Conservation (phyloP, 2,329 filamentous ascomycete species). For the Ophiocordyceps camponoti-saundersi region DNA sequence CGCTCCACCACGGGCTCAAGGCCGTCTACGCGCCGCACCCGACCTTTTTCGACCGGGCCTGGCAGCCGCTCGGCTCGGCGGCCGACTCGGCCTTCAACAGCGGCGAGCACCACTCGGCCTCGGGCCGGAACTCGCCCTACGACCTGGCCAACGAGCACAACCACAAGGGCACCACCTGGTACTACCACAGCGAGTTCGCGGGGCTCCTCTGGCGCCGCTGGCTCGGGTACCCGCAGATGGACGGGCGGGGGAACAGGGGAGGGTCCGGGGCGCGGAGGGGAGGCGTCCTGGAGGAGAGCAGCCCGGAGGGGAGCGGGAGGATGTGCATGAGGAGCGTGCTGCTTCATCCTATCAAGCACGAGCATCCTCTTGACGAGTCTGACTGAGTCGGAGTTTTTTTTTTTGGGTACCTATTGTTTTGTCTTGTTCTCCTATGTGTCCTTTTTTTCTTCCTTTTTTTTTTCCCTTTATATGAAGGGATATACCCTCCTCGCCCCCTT, state of each 20-base stretch:
- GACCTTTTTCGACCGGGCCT: slow-evolving; percentile 60
- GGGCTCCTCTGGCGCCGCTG: slow-evolving; percentile 65
- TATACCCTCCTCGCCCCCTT: no score
- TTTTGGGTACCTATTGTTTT: no score
- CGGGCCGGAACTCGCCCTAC: slow-evolving; percentile 50
- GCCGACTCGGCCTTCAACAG: slow-evolving; percentile 67
- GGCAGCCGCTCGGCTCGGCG: slow-evolving; percentile 44
- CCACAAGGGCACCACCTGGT: slow-evolving; percentile 69
- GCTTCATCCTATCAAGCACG: slow-evolving; percentile 64
- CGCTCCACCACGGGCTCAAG: slow-evolving; percentile 62
- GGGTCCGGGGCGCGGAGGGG: slow-evolving; percentile 30
- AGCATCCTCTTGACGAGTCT: slow-evolving; percentile 29
- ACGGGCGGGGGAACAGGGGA: slow-evolving; percentile 31
- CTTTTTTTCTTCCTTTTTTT: not conserved
- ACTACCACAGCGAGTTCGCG: slow-evolving; percentile 66
- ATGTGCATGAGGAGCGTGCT: slow-evolving; percentile 70
- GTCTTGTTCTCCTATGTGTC: not conserved
- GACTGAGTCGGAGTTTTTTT: not conserved
- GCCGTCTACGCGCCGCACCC: slow-evolving; percentile 70
- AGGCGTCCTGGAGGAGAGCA: slow-evolving; percentile 33
- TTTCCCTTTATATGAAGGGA: no score
- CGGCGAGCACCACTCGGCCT: slow-evolving; percentile 47
- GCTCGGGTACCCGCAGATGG: slow-evolving; percentile 43
- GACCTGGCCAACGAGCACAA: slow-evolving; percentile 60
- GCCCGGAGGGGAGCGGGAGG: slow-evolving; percentile 33